Base-by-base conservation (phyloP, 2,329 filamentous ascomycete genomes). In the Hawksworthiomyces lignivorus region DNA sequence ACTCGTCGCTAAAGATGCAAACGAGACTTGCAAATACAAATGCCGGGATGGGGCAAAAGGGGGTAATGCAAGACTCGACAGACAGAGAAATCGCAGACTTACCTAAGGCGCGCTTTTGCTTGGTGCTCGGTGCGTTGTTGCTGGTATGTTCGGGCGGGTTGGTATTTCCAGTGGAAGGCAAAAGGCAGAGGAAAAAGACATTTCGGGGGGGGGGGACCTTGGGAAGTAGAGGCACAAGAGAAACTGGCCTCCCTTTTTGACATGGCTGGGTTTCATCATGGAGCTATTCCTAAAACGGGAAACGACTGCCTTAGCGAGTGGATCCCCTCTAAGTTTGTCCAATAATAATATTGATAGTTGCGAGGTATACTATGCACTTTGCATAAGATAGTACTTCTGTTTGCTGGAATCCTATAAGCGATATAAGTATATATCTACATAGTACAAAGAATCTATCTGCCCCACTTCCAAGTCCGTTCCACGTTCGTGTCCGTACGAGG, bases 51-150 rank as follows among this genome's bases (percentile, higher is more conserved):
- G 52, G 50, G 54, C 48, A 52, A 28, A 28, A 27, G 17, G 28
- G 52, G 51, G 51, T 51, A 52, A 49, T 48, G 43, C 41, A 36
- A 34, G 44, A 52, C 36, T 47, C 48, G 52, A 39, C 45, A 54
- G 28, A 33, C 12, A 27, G 21, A 52, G n/a, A 54, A 51, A 44
- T 46, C 51, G 51, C 50, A 55, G 24, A 58, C 57, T 59, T 58
- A 60, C 57, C 57, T 60, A 58, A 56, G 56, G 53, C 49, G 52
- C 48, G 47, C n/a, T n/a, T 28, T 47, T 41, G 33, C 41, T 29
- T 39, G 24, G 24, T 26, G 37, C 41, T 39, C 37, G 24, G 24
- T 26, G 37, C 41, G 36, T 46, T 40, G 40, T 52, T 45, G 47
- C 35, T 44, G 41, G 45, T 33, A 40, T 36, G 41, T 44, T 29